Evolutionary conservation across 2,329 filamentous ascomycete genomes (phyloP), one percentile per base, ranked within the genome.

Genomic region (Colletotrichum sp.): DNA sequence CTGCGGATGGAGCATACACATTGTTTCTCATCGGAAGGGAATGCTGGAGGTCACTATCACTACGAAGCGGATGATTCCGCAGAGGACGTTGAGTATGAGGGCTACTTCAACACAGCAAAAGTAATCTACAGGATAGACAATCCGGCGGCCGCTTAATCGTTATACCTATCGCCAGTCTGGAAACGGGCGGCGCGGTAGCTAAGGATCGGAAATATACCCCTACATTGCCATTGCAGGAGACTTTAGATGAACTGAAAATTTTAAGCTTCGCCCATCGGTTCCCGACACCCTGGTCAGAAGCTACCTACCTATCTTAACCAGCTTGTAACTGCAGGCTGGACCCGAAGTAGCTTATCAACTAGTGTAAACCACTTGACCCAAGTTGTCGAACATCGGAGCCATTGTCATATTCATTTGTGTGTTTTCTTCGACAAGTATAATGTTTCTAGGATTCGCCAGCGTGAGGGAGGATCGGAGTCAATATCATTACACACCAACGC

Each of bases 1-100:
- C 74, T 89, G 65, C 79, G 87, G 32, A 85, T 87, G 78, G 87
- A 89, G 76, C 87, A 89, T 77, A 87, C 87, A 5, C 87, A 89
- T 79, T 85, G 83, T 26, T 88, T 87, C 69, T 84, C 85, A 4
- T 62, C 77, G 2, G 81, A 81, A 6, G 66, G 79, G 61, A 77
- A 73, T 13, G 78, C 80, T 13, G 87, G 87, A 4, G 87, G 87
- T 0, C 87, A 89, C 78, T 88, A 88, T 77, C 86, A 88, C 76
- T 85, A 81, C 74, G 86, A 86, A 78, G 64, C 84, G 2, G 80
- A 82, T 8, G 78, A 79, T 7, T 80, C 75, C 0, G 79, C 73
- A 6, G 80, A 83, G 2, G 81, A 84, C 2, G 80, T 88, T 12
- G 85, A 87, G 70, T 88, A 88, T 77, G 86, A 87, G 74, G 86